Conservation (phyloP, 257 asterid genomes). For the Penstemon davidsonii region DNA sequence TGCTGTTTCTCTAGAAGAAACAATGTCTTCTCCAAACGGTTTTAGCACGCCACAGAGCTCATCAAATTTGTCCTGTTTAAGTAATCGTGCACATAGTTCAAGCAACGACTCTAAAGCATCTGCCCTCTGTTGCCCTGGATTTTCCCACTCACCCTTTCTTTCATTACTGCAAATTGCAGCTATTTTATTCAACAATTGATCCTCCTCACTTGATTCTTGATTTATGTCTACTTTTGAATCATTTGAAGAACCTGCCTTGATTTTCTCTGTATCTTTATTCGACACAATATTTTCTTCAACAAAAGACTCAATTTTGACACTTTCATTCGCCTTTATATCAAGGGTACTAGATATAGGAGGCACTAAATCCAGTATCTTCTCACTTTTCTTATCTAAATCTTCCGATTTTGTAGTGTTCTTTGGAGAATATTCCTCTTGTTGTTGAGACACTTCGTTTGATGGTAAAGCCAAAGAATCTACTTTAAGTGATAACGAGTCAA, state of each 20-base stretch:
- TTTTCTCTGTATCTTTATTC: conserved; percentile 31
- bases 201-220: conserved; percentile 25
- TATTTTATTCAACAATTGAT: conserved; percentile 26
- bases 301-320: conserved; percentile 29
- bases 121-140: conserved; percentile 59
- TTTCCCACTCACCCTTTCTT: conserved; percentile 36
- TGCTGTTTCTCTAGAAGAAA: conserved; percentile 92
- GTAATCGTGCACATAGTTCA: conserved; percentile 78
- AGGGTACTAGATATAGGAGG: conserved; percentile 25
- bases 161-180: conserved; percentile 39
- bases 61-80: conserved; percentile 83
- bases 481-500: conserved; percentile 44
- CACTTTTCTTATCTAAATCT: conserved; percentile 32
- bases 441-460: conserved; percentile 40
- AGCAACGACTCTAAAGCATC: conserved; percentile 93
- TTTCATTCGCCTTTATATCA: conserved; percentile 30
- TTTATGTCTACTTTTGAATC: conserved; percentile 29
- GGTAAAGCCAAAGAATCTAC: conserved; percentile 38
- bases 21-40: conserved; percentile 81
- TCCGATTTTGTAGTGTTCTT: conserved; percentile 21
- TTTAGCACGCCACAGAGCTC: conserved; percentile 86
- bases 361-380: conserved; percentile 36
- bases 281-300: conserved; percentile 29
- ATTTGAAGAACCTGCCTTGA: conserved; percentile 26
- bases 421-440: conserved; percentile 34